Evolutionary conservation across 1,284 basidiomycete genomes (phyloP), one percentile per base, ranked within the genome.

Genomic region (Malassezia furfur): DNA sequence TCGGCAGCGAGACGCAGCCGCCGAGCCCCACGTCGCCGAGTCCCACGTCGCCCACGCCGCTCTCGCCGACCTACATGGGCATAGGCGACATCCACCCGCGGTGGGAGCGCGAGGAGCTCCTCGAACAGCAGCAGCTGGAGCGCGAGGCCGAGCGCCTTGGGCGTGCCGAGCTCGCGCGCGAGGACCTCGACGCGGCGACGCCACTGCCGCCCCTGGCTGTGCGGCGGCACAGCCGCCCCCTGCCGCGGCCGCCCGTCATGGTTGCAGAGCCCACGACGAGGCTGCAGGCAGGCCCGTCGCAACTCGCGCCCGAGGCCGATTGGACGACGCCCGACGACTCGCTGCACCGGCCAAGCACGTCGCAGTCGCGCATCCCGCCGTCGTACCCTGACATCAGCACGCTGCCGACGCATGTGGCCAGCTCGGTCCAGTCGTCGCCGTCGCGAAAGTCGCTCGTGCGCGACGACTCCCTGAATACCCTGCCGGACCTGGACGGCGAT

Each of bases 401-500:
- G 39, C 15, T 52, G 57, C 14, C 21, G 48, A 15, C 49, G 56
- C 37, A 44, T 60, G 21, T 54, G 60, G 39, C 38, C 54, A 1
- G 52, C 52, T 6, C 59, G 57, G 9, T 25, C 53, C 4, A 54
- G 54, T 0, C 47, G 52, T 21, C 19, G 17, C 40, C 40, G 14
- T 49, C n/a, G 54, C 46, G 39, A 60, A 47, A 30, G 21, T 15
- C 40, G 40, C 19, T 57, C 45, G 37, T 55, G 48, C 54, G 40
- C 54, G 19, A 43, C 28, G 28, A 45, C 25, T 45, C 43, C 14
- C 25, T 28, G 7, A 19, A 54, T 10, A 12, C 22, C 15, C 21
- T 59, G 2, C 55, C 56, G 2, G 51, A 63, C 17, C 57, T 45
- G 10, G 62, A 65, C 34, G 54, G 59, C 22, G 66, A 70, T 34